phyloP scores from a whole-genome alignment of 768 basidiomycete species.

The Epithele typhae region DNA sequence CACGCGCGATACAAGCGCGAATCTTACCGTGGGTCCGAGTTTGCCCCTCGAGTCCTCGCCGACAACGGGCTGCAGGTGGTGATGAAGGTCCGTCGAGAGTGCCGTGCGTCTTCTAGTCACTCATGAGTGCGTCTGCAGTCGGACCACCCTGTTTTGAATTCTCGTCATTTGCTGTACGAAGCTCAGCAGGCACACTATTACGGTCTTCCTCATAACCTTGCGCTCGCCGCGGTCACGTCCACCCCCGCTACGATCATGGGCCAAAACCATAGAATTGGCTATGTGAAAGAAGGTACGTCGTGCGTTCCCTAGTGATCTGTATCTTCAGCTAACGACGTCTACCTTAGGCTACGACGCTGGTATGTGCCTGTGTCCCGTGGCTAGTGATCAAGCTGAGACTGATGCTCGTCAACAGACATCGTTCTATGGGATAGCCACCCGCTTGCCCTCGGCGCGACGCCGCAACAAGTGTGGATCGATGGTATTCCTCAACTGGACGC shows the following conservation, averaged over 20 bases:
- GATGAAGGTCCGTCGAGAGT: slow-evolving; percentile 46
- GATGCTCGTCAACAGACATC: slow-evolving; percentile 44
- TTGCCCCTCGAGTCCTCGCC: slow-evolving; percentile 54
- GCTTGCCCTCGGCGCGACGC: slow-evolving; percentile 71
- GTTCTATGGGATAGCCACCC: slow-evolving; percentile 80
- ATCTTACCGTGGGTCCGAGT: slow-evolving; percentile 62
- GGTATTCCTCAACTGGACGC: slow-evolving; percentile 66
- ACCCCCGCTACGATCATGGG: slow-evolving; percentile 71
- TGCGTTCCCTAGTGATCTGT: too few relatives aligned
- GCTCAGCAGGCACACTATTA: slow-evolving; percentile 68
- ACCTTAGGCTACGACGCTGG: slow-evolving; percentile 2
- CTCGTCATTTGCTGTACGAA: slow-evolving; percentile 52
- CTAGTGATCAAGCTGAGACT: too few relatives aligned
- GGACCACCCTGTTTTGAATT: slow-evolving; percentile 52
- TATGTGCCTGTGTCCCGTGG: too few relatives aligned
- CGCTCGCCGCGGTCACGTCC: slow-evolving; percentile 66
- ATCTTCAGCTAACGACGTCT: too few relatives aligned
- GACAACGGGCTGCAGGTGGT: slow-evolving; percentile 53
- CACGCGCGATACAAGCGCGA: slow-evolving; percentile 67
- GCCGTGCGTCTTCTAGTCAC: too few relatives aligned
- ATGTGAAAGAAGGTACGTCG: slow-evolving; percentile 46
- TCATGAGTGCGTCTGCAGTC: slow-evolving; percentile 29
- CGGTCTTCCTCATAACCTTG: slow-evolving; percentile 58
- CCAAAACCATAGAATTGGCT: slow-evolving; percentile 66
- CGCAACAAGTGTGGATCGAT: slow-evolving; percentile 80